Base-by-base conservation (phyloP, 305 asterid genomes). In the Plantago coronopus region DNA sequence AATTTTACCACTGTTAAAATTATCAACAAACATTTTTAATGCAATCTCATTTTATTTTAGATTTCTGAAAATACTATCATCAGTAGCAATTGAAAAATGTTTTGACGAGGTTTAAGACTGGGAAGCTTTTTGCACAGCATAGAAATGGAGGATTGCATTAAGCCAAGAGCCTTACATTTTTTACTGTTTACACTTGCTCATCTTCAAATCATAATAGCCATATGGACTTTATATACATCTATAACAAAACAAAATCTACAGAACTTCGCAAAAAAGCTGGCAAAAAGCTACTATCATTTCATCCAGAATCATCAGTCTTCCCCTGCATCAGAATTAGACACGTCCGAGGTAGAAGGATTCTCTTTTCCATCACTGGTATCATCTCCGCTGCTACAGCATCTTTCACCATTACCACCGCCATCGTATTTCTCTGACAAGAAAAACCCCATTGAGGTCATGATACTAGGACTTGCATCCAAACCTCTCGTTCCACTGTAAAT, bases 401-500 rank as follows among this genome's bases (percentile, higher is more conserved):
- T 57, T 2, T 47, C 51, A 21, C 69, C 22, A 63, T 67, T 45
- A 22, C 55, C 40, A 7, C 58, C 21, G 18, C 21, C 72, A 0
- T 57, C 17, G 13, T 79, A 57, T 58, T 58, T 80, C 58, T 76
- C 89, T 0, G 87, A 65, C 29, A 80, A 50, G n/a, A 78, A 68
- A 43, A 83, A 50, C 38, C 83, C 82, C 73, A 76, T 74, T 1
- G 74, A 63, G 18, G 87, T 61, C 62, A 84, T 57, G 62, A 79
- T 70, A 54, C 54, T 78, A 5, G 78, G 64, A 13, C 72, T 57
- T n/a, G 78, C 81, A 55, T 59, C 81, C 17, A 79, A 70, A 48
- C 77, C 89, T 29, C 63, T 69, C 2, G 74, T 72, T 51, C 95
- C 95, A 40, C 72, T 58, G 57, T 84, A 89, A 12, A 84, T 74